Evolutionary conservation across 2,329 filamentous ascomycete species (phyloP), one percentile per base, ranked within the genome.

Genomic region (Onygenales sp.): DNA sequence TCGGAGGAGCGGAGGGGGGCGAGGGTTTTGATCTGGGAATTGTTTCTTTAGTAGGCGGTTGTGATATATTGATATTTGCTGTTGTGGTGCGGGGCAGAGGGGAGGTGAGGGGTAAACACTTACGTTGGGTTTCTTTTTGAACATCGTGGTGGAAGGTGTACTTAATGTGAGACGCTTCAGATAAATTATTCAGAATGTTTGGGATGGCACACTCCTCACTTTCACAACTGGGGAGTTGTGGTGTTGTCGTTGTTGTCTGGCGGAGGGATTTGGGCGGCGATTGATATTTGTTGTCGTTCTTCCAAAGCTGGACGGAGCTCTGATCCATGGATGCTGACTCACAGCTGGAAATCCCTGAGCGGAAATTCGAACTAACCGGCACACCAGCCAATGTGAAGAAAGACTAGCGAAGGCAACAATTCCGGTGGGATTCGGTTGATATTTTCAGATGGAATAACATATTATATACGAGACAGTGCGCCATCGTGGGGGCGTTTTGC

Each of bases 1-100:
- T 86, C 84, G 2, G 83, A 86, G 4, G 83, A 85, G 52, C 84
- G 79, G 51, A 87, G 70, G 42, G 84, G 82, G 3, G 83, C 76
- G 10, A 84, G 72, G 14, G 83, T 80, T 71, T 86, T 87, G 72
- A 87, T 80, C 76, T 83, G 44, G 47, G 4, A 27, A 10, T 45
- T 33, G 10, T n/a, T 45, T 9, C 47, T 43, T 61, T 44, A 62
- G 57, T 40, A 52, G 13, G 39, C 6, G 11, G 14, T 39, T 39
- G 9, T 3, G 36, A 39, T 39, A 39, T 39, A 39, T 39, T 10
- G 13, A 49, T 42, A 9, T 11, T 33, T 27, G 7, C 11, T 47
- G 34, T 13, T 13, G 37, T 11, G 39, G 8, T 11, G 34, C 8
- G 32, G 36, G 13, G 46, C 50, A 44, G 42, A 21, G 10, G 8